Base-by-base conservation (phyloP, 805 yeast species). In the Cyberlindnera japonica region DNA sequence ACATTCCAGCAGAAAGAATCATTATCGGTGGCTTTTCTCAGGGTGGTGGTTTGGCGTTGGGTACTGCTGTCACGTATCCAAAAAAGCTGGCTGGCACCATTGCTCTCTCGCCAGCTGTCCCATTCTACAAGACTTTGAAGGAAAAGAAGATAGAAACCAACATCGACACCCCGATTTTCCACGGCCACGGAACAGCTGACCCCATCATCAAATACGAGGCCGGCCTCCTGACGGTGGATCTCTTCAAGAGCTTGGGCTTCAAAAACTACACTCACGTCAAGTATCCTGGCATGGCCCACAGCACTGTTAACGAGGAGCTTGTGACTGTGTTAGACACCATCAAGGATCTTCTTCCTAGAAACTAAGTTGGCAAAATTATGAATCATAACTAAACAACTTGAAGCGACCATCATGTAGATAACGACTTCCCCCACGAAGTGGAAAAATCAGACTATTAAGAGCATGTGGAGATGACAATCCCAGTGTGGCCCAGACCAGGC, bases 21-120 rank as follows among this genome's bases (percentile, higher is more conserved):
- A 67, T 93, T n/a, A 68, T 93, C 42, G 98, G 98, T 25, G 99
- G 99, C 0, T 93, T 93, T 59, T 83, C 95, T 5, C 99, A 93
- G 64, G 99, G 99, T 40, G 95, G 88, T 35, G 89, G 95, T 2
- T 45, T 91, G 10, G 65, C 93, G 1, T 65, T 85, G 44, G 87
- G 85, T 3, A 57, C 82, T 13, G 68, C 77, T 17, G 67, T 81
- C 1, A 61, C 72, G 10, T 59, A 71, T 23, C 79, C 79, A 15
- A 57, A 65, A 41, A 83, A 83, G 54, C 67, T 90, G 16, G 98
- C 85, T 8, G 98, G 96, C 2, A 70, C 85, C 22, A 61, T 88
- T 17, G 76, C 80, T 0, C 64, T 91, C 35, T 84, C 95, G 1
- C 97, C 96, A 1, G 87, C 86, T 54, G 64, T 78, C 43, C 59